phyloP scores from a whole-genome alignment of 179 eudicot genomes.

The Sideroxylon spinosum region DNA sequence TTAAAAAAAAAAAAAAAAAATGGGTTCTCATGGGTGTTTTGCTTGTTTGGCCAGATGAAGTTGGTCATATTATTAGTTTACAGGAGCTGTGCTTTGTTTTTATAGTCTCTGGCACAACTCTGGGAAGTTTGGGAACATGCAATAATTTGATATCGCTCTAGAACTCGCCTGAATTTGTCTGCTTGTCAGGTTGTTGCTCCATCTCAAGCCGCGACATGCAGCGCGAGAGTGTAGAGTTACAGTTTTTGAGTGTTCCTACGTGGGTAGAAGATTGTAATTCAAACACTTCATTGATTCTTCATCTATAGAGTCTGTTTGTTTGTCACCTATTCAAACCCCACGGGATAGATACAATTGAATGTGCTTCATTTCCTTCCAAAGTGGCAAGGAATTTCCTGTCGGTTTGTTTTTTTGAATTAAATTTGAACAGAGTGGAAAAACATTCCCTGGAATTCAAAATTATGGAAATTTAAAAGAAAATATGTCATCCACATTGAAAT shows the following conservation, averaged over 20 bases:
- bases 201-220: not conserved
- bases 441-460: not conserved
- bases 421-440: not conserved
- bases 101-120: too few species aligned
- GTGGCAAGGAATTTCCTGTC: not conserved
- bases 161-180: not conserved
- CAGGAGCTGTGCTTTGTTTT: too few species aligned
- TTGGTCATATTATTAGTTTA: too few species aligned
- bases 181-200: not conserved
- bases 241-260: not conserved
- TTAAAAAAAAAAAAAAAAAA: too few species aligned
- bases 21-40: not conserved
- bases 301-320: too few species aligned
- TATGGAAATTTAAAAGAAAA: not conserved
- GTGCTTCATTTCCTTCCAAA: not conserved
- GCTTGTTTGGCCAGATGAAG: not conserved
- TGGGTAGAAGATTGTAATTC: not conserved
- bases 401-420: not conserved
- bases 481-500: too few species aligned
- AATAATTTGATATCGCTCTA: not conserved
- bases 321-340: too few species aligned
- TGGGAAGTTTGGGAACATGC: too few species aligned
- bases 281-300: not conserved
- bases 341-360: not conserved
- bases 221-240: not conserved